A percentile compares a stretch with the other conserved stretches of the same genome.
Conservation (phyloP, 768 basidiomycete genomes). For the Suillus subalutaceus region DNA sequence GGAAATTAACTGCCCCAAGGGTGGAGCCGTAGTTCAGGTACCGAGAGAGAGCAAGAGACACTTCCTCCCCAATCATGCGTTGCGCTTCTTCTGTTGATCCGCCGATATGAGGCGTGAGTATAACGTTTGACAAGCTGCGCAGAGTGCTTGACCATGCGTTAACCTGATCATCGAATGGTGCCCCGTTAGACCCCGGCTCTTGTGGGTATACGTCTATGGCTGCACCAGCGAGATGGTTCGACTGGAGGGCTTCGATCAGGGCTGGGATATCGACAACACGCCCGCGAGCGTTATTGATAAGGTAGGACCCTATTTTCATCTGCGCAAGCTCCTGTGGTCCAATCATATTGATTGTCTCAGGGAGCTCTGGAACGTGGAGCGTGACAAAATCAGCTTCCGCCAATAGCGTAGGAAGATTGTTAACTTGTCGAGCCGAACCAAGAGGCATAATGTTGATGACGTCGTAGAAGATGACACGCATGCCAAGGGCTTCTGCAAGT, state of each 20-base stretch:
- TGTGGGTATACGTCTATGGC: slow-evolving; percentile 94
- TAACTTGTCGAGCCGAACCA: slow-evolving; percentile 90
- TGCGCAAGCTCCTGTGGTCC: slow-evolving; percentile 69
- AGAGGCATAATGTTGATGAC: slow-evolving; percentile 97
- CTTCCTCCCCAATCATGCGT: slow-evolving; percentile 95
- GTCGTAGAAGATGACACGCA: slow-evolving; percentile 95
- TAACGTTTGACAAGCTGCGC: slow-evolving; percentile 81
- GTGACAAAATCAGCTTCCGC: slow-evolving; percentile 89
- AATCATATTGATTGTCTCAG: slow-evolving; percentile 97
- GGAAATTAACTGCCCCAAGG: slow-evolving; percentile 96
- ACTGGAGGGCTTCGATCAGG: slow-evolving; percentile 76
- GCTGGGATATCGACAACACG: slow-evolving; percentile 95
- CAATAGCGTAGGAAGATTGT: slow-evolving; percentile 75
- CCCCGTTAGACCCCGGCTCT: slow-evolving; percentile 91
- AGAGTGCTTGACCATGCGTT: slow-evolving; percentile 84
- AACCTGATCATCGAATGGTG: slow-evolving; percentile 85
- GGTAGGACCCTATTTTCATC: slow-evolving; percentile 95
- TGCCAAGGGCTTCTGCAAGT: slow-evolving; percentile 93
- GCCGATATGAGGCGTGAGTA: slow-evolving; percentile 98
- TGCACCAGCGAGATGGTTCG: slow-evolving; percentile 85
- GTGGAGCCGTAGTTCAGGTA: slow-evolving; percentile 94
- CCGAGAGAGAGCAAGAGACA: slow-evolving; percentile 78
- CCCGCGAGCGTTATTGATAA: slow-evolving; percentile 98
- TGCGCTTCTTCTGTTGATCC: slow-evolving; percentile 99
- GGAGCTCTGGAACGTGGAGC: slow-evolving; percentile 94